A percentile compares a stretch with the other conserved stretches of the same genome.
Evolutionary conservation across 2,329 filamentous ascomycete genomes (phyloP).

Genomic region (Diaporthe longicolla): DNA sequence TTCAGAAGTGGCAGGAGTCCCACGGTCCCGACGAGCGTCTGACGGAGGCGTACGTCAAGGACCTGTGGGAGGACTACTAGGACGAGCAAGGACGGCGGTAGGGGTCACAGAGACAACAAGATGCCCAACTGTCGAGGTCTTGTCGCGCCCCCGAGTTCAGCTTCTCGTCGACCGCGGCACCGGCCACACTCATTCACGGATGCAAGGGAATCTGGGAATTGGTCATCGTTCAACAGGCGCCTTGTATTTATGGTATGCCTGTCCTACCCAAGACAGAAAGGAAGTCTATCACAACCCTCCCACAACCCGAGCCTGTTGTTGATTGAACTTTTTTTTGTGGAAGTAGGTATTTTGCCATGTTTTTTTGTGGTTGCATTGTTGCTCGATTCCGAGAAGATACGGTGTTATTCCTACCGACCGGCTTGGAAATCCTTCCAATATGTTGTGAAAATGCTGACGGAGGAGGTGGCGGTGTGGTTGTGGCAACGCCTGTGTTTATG

Average conservation of each 20-base stretch:
- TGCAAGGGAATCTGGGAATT: constrained; percentile 32
- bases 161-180: neutral
- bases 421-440: neutral
- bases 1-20: constrained; percentile 89
- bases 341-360: neutral
- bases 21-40: constrained; percentile 83
- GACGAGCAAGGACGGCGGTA: neutral
- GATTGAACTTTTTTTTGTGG: neutral
- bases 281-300: constrained; percentile 25
- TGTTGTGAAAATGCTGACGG: neutral
- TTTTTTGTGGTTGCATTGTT: neutral
- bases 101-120: neutral
- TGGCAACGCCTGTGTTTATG: neutral
- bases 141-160: too few relatives aligned
- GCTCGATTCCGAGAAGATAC: neutral
- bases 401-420: too few relatives aligned
- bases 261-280: constrained; percentile 15
- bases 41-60: constrained; percentile 87
- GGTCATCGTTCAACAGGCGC: constrained; percentile 10
- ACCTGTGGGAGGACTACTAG: constrained; percentile 81
- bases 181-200: neutral
- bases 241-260: constrained; percentile 32
- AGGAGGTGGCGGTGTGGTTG: neutral
- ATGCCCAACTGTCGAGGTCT: too few relatives aligned
- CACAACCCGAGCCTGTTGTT: constrained; percentile 20